These are phyloP conservation scores for Lipomyces chichibuensis DNA, from an alignment of 805 yeast species.

Conservation along the genomic window DNA sequence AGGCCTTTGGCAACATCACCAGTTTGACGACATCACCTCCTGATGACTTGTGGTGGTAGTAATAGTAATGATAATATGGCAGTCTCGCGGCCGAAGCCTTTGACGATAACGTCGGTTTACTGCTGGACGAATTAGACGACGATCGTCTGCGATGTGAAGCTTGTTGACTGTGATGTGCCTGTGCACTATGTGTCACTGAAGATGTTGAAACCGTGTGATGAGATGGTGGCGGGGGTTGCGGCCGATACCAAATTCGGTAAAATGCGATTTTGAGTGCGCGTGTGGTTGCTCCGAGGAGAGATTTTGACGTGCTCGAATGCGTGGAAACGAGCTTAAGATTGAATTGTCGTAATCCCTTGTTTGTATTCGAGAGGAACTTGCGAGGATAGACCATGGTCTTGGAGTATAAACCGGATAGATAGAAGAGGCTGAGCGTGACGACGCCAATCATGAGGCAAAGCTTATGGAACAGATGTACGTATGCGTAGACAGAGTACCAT, in stretches of 20 bases:
- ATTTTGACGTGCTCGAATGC: conserved; percentile 38
- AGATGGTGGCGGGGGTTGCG: conserved; percentile 9
- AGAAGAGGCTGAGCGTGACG: conserved; percentile 75
- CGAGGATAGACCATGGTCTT: conserved; percentile 83
- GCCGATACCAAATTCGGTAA: conserved; percentile 21
- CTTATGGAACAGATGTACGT: conserved; percentile 43
- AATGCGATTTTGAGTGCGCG: conserved; percentile 17
- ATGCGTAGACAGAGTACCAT: conserved; percentile 46
- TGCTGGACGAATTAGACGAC: conserved; percentile 24
- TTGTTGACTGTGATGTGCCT: conserved; percentile 10
- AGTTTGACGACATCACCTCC: conserved; percentile 81
- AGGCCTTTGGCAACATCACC: conserved; percentile 77
- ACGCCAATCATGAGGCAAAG: conserved; percentile 59
- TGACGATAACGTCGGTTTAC: background rate
- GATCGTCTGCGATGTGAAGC: conserved; percentile 24
- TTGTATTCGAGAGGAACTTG: conserved; percentile 75
- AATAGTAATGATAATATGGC: conserved; percentile 29
- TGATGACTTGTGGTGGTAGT: conserved; percentile 35
- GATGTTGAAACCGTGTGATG: conserved; percentile 9
- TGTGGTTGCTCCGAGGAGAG: conserved; percentile 50
- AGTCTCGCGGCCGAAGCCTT: background rate
- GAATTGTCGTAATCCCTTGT: conserved; percentile 83
- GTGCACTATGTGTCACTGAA: background rate
- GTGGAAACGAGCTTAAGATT: conserved; percentile 49
- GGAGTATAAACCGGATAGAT: conserved; percentile 85